Base-by-base conservation (phyloP, 2,329 filamentous ascomycete genomes). In the Aphanoascus verrucosus region DNA sequence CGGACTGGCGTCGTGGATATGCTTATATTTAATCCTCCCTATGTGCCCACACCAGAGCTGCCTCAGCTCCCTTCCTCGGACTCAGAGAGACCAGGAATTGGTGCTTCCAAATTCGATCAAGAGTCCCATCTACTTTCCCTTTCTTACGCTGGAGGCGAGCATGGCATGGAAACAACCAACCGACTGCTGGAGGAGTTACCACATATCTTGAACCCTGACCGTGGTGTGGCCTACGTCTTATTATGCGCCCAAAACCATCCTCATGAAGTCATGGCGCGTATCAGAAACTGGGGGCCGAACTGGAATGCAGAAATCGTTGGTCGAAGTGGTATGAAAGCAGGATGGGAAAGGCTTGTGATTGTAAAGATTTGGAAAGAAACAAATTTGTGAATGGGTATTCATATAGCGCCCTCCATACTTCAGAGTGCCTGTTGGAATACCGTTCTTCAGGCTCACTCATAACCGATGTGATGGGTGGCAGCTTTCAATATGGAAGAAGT, bases 21-120 rank as follows among this genome's bases (percentile, higher is more conserved):
- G 9, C 77, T 98, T 57, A 78, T 98, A 28, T 98, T 97, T 77
- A 98, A 98, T 66, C 93, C 93, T 51, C 93, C 93, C 0, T 98
- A 98, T 66, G 93, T 98, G 12, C 93, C 93, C 1, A 94, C 90
- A 1, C 78, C 84, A 23, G 79, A 82, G 40, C 71, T 94, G 55
- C 90, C 91, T 1, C 66, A 32, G 14, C 53, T 55, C n/a, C 56
- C 53, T 7, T 23, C 52, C 3, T 38, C 49, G 12, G 35, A 49
- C 32, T 14, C 44, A 6, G 35, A 44, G 32, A 37, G 17, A 8
- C 38, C 34, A 40, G 52, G 45, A 49, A 43, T 45, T 40, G 45
- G 28, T 23, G 14, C 28, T 38, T 61, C 68, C 52, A 66, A 72
- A 8, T 95, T 88, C 60, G 87, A 90, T 53, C 80, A 83, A 54